Base-by-base conservation (phyloP, 2,329 filamentous ascomycete genomes). In the Didymella segeticola region DNA sequence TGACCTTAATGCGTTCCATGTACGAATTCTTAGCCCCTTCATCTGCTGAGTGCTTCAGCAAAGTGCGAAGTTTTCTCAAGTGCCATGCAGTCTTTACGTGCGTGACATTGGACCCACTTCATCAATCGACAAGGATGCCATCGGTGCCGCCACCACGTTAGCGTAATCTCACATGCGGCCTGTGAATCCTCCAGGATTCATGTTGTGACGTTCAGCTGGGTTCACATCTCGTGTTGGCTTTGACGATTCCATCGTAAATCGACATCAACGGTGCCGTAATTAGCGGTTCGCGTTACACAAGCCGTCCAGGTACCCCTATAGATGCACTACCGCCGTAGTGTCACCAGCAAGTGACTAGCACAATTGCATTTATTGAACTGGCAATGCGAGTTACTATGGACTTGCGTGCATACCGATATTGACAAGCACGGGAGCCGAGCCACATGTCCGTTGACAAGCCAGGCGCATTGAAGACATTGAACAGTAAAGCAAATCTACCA, bases 81-180 rank as follows among this genome's bases (percentile, higher is more conserved):
- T 43, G 31, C 22, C 12, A 11, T 34, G 23, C 33, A 43, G 10
- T 36, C 30, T 17, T 34, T 12, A n/a, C 30, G 27, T 14, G 34
- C 10, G 22, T 38, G 30, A 47, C 19, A 39, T 36, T 14, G n/a
- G 7, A 8, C 41, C 17, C 12, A 29, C 31, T 54, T 43, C 22
- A 29, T 22, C 39, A 39, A 34, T 20, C 14, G 39, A 49, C 45
- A 49, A 46, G 39, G 51, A 45, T 45, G 19, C 23, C 41, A 41
- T n/a, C 45, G 39, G 39, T 49, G 34, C 27, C 46, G 45, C 51
- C 33, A 54, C 51, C 34, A 41, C 29, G 17, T 26, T 49, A 54
- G 51, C 29, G 51, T 15, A 43, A 48, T 54, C 45, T 48, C 39
- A 30, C 19, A 20, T 43, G 51, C 43, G 29, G 38, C 36, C 30